Evolutionary conservation across 2,329 filamentous ascomycete species (phyloP), one percentile per base, ranked within the genome.

Genomic region (Botrytis fabae): DNA sequence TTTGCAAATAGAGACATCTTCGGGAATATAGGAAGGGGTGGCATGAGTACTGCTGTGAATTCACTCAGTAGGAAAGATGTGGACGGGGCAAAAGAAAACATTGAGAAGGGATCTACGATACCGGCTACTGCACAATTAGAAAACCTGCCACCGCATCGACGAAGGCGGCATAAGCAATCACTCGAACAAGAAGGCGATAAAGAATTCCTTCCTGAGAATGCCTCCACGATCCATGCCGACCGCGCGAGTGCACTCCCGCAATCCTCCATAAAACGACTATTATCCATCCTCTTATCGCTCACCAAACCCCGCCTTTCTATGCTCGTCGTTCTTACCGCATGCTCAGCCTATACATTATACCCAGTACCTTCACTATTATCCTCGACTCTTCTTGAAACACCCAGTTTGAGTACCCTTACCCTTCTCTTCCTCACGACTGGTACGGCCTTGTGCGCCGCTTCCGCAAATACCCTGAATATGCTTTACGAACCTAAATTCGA

Each of bases 381-480:
- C 59, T 89, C 92, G 16, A 87, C 90, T 28, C 79, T 83, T 65
- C 92, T 91, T 9, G 83, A 84, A 35, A 86, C 90, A 10, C 94
- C 96, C 1, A 96, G 94, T 28, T 88, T 98, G 62, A 97, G 93
- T 75, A 94, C 96, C 2, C 86, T 98, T 71, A 99, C 96, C 14
- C 91, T 98, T 28, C 86, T 97, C 69, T 98, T 97, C 85, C 90
- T 99, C 69, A 97, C 95, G 0, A 90, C 90, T 6, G 95, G 96
- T 74, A 98, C 96, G 0, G 90, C 95, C 7, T 87, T 98, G 32
- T 96, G 93, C 81, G 93, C 90, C n/a, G 94, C 95, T 61, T 93
- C 92, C 74, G 96, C 96, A 61, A 99, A 99, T 81, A 90, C 96
- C 2, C 86, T 98, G 77, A 99, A 99, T 83, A 99, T 99, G 96